Evolutionary conservation across 208 protist species (phyloP).

Genomic region (Blastocrithidia nonstop): DNA sequence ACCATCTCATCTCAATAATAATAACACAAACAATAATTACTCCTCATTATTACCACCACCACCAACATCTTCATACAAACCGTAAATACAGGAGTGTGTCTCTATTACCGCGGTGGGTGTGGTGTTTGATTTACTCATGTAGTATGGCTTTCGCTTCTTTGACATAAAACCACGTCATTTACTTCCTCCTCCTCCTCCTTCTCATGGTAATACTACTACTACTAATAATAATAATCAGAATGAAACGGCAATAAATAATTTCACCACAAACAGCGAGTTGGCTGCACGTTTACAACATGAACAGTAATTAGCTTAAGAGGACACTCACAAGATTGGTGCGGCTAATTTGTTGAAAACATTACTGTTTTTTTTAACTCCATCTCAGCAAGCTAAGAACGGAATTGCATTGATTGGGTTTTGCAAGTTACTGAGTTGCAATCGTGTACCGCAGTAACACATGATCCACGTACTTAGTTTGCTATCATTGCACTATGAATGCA

Average conservation of each 20-base stretch:
- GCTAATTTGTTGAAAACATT: constrained; percentile 30
- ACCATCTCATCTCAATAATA: background rate
- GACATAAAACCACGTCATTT: too few species aligned
- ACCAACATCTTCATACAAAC: background rate
- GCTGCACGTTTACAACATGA: constrained; percentile 62
- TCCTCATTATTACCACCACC: background rate
- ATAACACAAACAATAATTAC: too few species aligned
- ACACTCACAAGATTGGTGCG: constrained; percentile 74
- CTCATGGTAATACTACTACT: constrained; percentile 3
- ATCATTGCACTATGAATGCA: constrained; percentile 34
- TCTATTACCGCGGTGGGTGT: constrained; percentile 52
- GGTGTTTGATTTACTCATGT: constrained; percentile 70
- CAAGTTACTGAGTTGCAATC: constrained; percentile 81
- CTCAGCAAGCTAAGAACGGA: constrained; percentile 9
- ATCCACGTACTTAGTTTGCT: constrained; percentile 43
- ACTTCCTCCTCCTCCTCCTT: too few species aligned
- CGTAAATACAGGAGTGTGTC: constrained; percentile 12
- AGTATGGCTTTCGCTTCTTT: constrained; percentile 83
- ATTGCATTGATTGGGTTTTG: constrained; percentile 52
- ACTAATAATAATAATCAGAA: background rate
- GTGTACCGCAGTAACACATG: constrained; percentile 31
- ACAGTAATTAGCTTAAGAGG: constrained; percentile 51
- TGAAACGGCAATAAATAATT: too few species aligned
- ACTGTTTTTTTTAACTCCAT: constrained; percentile 21
- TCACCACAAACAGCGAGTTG: constrained; percentile 13